A percentile compares a stretch with the other conserved stretches of the same genome.
These are phyloP conservation scores for Marasmius oreades DNA, from an alignment of 1,284 basidiomycete genomes.

Conservation along the genomic window DNA sequence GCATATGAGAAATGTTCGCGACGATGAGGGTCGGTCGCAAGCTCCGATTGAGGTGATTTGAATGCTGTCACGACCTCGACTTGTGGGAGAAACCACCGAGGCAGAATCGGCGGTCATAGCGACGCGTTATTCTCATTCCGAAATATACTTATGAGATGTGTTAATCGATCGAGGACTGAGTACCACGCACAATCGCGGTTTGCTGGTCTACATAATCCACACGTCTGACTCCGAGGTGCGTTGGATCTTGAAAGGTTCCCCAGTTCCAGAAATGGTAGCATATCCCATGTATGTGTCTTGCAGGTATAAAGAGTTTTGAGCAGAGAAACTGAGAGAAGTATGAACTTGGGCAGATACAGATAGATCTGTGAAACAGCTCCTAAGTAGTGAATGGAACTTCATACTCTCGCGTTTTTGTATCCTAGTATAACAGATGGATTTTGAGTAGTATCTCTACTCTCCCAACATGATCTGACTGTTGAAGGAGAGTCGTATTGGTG, in stretches of 20 bases:
- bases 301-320: not conserved
- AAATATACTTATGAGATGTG: too few species aligned
- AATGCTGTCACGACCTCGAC: slow-evolving; percentile 48
- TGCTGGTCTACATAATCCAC: slow-evolving; percentile 44
- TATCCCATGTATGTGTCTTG: slow-evolving; percentile 3
- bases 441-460: too few species aligned
- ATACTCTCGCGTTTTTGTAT: too few species aligned
- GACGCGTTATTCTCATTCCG: slow-evolving; percentile 33
- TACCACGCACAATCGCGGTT: slow-evolving; percentile 36
- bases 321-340: not conserved
- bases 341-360: not conserved
- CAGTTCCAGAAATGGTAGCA: slow-evolving; percentile 32
- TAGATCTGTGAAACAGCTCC: too few species aligned
- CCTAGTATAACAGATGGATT: too few species aligned
- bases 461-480: too few species aligned
- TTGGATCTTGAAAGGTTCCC: slow-evolving; percentile 48
- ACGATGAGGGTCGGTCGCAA: slow-evolving; percentile 43
- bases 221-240: slow-evolving; percentile 52
- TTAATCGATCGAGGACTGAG: too few species aligned
- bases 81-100: slow-evolving; percentile 27
- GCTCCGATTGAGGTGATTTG: slow-evolving; percentile 42
- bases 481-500: too few species aligned
- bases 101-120: slow-evolving; percentile 48
- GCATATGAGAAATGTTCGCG: slow-evolving; percentile 54
- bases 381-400: too few species aligned